A percentile compares a stretch with the other conserved stretches of the same genome.
Conservation (phyloP, 306 rosid genomes). For the Gastrolobium villosum region DNA sequence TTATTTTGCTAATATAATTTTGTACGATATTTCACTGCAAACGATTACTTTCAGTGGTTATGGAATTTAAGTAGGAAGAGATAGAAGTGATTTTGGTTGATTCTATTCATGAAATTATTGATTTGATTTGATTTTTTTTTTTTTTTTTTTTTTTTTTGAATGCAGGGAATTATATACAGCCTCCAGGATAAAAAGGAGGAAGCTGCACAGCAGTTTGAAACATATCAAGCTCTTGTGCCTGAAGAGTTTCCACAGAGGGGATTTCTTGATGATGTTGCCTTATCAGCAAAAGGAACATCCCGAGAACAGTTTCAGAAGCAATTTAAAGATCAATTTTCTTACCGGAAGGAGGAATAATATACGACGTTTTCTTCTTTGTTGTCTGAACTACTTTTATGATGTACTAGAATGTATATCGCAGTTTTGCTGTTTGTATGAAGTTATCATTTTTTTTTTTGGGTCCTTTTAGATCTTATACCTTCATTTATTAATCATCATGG, state of each 20-base stretch:
- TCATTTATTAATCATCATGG: too few relatives aligned
- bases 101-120: constrained; percentile 20
- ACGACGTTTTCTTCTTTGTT: constrained; percentile 15
- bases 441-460: not conserved
- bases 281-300: constrained; percentile 72
- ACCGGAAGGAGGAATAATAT: constrained; percentile 48
- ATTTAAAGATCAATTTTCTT: constrained; percentile 61
- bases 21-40: not conserved
- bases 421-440: not conserved
- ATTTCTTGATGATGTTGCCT: constrained; percentile 82
- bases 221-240: constrained; percentile 77
- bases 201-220: constrained; percentile 85
- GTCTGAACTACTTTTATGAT: constrained; percentile 23
- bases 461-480: not conserved
- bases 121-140: not conserved
- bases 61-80: constrained; percentile 25
- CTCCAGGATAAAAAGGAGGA: constrained; percentile 75
- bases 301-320: constrained; percentile 70
- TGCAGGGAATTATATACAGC: constrained; percentile 92
- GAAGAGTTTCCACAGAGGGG: constrained; percentile 88
- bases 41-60: not conserved
- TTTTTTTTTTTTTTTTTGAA: not conserved
- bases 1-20: not conserved
- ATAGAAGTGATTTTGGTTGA: not conserved
- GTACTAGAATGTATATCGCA: constrained; percentile 21